A percentile compares a stretch with the other conserved stretches of the same genome.
phyloP scores from a whole-genome alignment of 306 rosid species.

The Hippophae gyantsensis region DNA sequence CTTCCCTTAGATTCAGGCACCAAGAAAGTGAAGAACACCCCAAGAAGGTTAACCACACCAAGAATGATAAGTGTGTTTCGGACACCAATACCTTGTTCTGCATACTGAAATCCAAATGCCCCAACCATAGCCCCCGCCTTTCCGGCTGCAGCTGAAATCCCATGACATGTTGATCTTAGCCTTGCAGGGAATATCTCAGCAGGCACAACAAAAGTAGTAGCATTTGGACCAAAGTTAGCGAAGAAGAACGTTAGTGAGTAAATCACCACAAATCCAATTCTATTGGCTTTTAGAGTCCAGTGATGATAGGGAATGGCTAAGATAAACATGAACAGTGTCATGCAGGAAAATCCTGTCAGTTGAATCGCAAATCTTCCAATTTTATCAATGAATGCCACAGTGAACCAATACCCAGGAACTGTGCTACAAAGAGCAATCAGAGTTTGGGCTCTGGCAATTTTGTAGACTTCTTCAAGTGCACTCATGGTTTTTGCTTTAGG shows the following conservation, averaged over 20 bases:
- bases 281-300: conserved; percentile 51
- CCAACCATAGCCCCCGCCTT: conserved; percentile 86
- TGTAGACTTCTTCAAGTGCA: conserved; percentile 67
- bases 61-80: conserved; percentile 41
- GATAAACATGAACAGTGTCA: conserved; percentile 84
- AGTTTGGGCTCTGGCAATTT: conserved; percentile 70
- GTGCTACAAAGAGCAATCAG: conserved; percentile 80
- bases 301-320: conserved; percentile 76
- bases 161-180: conserved; percentile 82
- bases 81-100: conserved; percentile 46
- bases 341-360: conserved; percentile 68
- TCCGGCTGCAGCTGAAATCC: conserved; percentile 78
- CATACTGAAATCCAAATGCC: conserved; percentile 64
- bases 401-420: conserved; percentile 87
- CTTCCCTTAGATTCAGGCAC: conserved; percentile 81
- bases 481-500: conserved; percentile 56
- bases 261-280: conserved; percentile 60
- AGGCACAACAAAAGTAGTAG: conserved; percentile 75
- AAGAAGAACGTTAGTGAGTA: conserved; percentile 85
- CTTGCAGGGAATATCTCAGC: conserved; percentile 89
- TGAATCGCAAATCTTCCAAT: conserved; percentile 66
- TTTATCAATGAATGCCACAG: conserved; percentile 58
- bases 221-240: conserved; percentile 83
- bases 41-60: conserved; percentile 53
- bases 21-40: conserved; percentile 55